Percentiles rank a stretch among this genome's conserved stretches.
Conservation (phyloP, 1,284 basidiomycete species). For the Ganoderma sinense region DNA sequence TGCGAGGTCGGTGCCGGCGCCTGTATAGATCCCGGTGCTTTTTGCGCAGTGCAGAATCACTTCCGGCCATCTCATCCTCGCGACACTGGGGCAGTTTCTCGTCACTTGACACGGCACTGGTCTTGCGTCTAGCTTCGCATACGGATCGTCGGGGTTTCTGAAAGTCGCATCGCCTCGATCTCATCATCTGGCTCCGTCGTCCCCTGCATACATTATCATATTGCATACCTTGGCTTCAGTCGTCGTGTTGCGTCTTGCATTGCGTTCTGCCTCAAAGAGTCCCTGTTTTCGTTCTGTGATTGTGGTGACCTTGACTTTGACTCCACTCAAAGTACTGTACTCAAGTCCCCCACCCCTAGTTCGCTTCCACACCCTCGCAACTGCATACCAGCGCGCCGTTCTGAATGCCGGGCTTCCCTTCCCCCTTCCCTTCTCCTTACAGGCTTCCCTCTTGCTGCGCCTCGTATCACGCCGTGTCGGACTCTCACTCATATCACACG, state of each 20-base stretch:
- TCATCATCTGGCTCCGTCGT: background rate
- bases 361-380: background rate
- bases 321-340: conserved; percentile 3
- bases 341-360: background rate
- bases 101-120: background rate
- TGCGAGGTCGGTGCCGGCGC: conserved; percentile 11
- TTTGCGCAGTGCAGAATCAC: background rate
- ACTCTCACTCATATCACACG: conserved; percentile 4
- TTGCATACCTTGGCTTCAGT: background rate
- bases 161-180: background rate
- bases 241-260: background rate
- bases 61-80: conserved; percentile 8
- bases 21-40: conserved; percentile 14
- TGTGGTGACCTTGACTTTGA: background rate
- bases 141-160: background rate
- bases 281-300: background rate
- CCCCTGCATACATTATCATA: background rate
- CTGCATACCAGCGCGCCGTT: background rate
- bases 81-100: background rate
- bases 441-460: background rate
- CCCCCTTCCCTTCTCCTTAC: background rate
- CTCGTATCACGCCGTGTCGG: background rate
- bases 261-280: background rate
- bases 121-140: background rate
- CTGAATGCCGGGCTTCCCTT: background rate